Evolutionary conservation across 352 stramenopile genomes (phyloP).

Genomic region (Pythium grandisporangium): DNA sequence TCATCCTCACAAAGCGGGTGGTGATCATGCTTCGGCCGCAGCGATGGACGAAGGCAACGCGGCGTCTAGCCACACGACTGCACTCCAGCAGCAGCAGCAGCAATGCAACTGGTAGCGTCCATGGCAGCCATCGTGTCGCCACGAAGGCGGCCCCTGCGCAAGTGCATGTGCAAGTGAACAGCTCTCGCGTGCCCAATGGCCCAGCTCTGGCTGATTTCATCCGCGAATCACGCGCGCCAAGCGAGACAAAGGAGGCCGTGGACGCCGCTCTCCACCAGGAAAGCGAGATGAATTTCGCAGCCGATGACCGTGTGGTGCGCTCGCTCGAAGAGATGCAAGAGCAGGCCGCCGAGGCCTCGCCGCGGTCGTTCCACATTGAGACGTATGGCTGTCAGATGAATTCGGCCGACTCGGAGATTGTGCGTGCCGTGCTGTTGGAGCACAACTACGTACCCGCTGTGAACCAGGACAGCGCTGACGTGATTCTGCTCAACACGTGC

Average conservation of each 20-base stretch:
- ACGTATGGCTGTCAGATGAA: slow-evolving; percentile 99
- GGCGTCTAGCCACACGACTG: too few species aligned
- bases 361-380: slow-evolving; percentile 74
- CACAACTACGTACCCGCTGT: slow-evolving; percentile 46
- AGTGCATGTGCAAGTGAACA: slow-evolving; percentile 27
- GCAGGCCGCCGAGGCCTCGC: slow-evolving; percentile 1
- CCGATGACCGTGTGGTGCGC: slow-evolving; percentile 20
- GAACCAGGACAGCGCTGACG: slow-evolving; percentile 76
- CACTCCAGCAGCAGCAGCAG: too few species aligned
- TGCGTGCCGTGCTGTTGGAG: slow-evolving; percentile 90
- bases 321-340: slow-evolving; percentile 44
- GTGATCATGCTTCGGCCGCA: slow-evolving; percentile 9
- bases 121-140: too few species aligned
- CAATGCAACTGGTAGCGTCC: too few species aligned
- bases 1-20: too few species aligned
- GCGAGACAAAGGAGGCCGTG: slow-evolving; percentile 5
- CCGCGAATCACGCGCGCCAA: slow-evolving; percentile 33
- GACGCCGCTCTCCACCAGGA: slow-evolving; percentile 18
- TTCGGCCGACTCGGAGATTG: slow-evolving; percentile 97
- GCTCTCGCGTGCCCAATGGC: slow-evolving; percentile 29
- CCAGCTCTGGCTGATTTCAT: slow-evolving; percentile 70
- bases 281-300: slow-evolving; percentile 77
- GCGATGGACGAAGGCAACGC: slow-evolving; percentile 4
- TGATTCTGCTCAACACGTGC: slow-evolving; percentile 99
- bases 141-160: too few species aligned